Evolutionary conservation across 2,329 filamentous ascomycete genomes (phyloP), one percentile per base, ranked within the genome.

Genomic region (Myrmaecium sp.): DNA sequence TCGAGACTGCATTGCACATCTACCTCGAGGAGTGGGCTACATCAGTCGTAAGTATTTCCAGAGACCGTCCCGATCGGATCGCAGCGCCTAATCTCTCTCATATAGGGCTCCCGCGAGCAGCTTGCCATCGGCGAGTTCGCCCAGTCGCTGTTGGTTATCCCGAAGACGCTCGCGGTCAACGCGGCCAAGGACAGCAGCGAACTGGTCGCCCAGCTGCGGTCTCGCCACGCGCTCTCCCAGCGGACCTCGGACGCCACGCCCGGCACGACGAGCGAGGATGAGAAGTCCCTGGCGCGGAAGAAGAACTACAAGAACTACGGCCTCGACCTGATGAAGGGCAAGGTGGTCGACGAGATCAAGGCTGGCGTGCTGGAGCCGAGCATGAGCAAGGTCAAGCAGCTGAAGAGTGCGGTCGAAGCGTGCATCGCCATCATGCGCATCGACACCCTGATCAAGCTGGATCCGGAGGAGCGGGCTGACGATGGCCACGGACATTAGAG

Each of bases 231-330:
- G 17, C 68, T 94, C 26, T 92, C 84, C 31, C 89, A 98, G 59
- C 80, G 84, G 41, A 81, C 83, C 36, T 81, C 93, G 37, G 76
- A 76, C n/a, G 79, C 84, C 40, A 73, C 67, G 27, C 49, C 55
- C 10, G 41, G 46, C 5, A 47, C 51, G 16, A 31, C 37, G 3
- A 37, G 70, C 40, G 80, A 86, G 53, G 77, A 92, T 44, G 82
- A 89, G 54, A 93, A 91, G 66, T 74, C 73, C 28, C 66, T 89
- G 31, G 82, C 83, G 25, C 82, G 81, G 55, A 89, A 86, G 60
- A 94, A 93, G 72, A 80, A 79, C 43, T 98, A 95, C 66, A 89
- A 86, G 62, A 98, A 98, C 66, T 98, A 98, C 54, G 89, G 89
- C 26, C 64, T 98, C 31, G 91, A 98, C 54, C 62, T 98, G 43